These are phyloP conservation scores for Fusarium sp. DNA, from an alignment of 2,329 filamentous ascomycete species.

Conservation along the genomic window DNA sequence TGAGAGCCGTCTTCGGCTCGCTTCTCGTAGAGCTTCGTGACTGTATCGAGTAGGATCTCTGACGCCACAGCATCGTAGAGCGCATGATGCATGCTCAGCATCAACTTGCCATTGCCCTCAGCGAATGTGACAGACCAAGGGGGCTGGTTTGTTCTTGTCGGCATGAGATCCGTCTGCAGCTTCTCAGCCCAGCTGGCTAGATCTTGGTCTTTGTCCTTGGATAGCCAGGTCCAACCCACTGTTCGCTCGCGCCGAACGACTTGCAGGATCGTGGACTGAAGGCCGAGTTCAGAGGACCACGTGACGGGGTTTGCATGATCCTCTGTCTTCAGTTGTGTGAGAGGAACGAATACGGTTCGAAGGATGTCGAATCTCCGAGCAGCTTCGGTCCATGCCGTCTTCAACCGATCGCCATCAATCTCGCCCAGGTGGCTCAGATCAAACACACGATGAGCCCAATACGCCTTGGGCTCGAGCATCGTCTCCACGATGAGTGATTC, in stretches of 20 bases:
- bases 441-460: slow-evolving; percentile 28
- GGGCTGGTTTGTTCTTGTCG: neutral
- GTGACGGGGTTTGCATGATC: neutral
- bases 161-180: slow-evolving; percentile 8
- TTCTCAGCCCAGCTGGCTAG: neutral
- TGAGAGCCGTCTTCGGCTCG: neutral
- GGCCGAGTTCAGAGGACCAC: slow-evolving; percentile 5
- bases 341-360: slow-evolving; percentile 11
- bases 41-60: neutral
- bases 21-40: slow-evolving; percentile 13
- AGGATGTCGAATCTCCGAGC: slow-evolving; percentile 17
- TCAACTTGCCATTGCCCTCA: neutral
- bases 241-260: neutral
- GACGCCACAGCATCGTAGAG: slow-evolving; percentile 9
- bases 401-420: neutral
- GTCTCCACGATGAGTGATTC: slow-evolving; percentile 27
- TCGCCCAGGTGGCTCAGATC: slow-evolving; percentile 13
- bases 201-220: neutral
- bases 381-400: slow-evolving; percentile 12
- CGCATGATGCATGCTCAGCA: slow-evolving; percentile 28
- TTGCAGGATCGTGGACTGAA: slow-evolving; percentile 13
- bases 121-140: slow-evolving; percentile 19
- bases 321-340: neutral
- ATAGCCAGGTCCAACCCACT: neutral
- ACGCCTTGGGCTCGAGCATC: slow-evolving; percentile 22